Evolutionary conservation across 1,139 yeast genomes (phyloP).

Genomic region (Ogataea hybrid): DNA sequence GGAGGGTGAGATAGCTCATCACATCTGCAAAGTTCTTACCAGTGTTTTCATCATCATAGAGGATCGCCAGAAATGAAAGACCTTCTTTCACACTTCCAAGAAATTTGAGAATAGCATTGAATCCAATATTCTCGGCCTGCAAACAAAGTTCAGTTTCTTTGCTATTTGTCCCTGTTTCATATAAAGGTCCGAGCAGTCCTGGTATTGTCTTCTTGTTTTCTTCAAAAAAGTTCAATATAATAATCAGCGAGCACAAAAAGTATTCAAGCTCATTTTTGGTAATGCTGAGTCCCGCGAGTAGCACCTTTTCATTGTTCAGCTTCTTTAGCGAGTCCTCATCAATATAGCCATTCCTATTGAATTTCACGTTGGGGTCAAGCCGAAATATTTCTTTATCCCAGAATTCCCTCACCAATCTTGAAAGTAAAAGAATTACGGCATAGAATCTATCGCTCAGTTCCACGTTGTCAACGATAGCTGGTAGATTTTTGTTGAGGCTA

Average conservation of each 20-base stretch:
- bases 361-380: slow-evolving; percentile 43
- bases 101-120: slow-evolving; percentile 73
- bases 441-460: slow-evolving; percentile 88
- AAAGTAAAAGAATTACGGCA: slow-evolving; percentile 78
- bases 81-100: slow-evolving; percentile 85
- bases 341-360: slow-evolving; percentile 37
- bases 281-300: slow-evolving; percentile 46
- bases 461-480: slow-evolving; percentile 62
- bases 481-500: slow-evolving; percentile 38
- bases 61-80: slow-evolving; percentile 76
- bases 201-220: slow-evolving; percentile 62
- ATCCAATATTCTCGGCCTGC: slow-evolving; percentile 91
- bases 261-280: slow-evolving; percentile 59
- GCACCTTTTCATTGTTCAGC: slow-evolving; percentile 35
- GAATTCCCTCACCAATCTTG: slow-evolving; percentile 72
- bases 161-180: slow-evolving; percentile 32
- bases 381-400: slow-evolving; percentile 78
- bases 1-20: slow-evolving; percentile 63
- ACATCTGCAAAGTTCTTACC: slow-evolving; percentile 50
- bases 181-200: slow-evolving; percentile 47
- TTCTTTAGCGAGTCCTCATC: slow-evolving; percentile 44
- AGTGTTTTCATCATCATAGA: slow-evolving; percentile 60
- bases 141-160: slow-evolving; percentile 62
- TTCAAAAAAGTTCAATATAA: slow-evolving; percentile 55
- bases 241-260: slow-evolving; percentile 63